Base-by-base conservation (phyloP, 176 grass and related monocot species). In the Juncus inflexus region DNA sequence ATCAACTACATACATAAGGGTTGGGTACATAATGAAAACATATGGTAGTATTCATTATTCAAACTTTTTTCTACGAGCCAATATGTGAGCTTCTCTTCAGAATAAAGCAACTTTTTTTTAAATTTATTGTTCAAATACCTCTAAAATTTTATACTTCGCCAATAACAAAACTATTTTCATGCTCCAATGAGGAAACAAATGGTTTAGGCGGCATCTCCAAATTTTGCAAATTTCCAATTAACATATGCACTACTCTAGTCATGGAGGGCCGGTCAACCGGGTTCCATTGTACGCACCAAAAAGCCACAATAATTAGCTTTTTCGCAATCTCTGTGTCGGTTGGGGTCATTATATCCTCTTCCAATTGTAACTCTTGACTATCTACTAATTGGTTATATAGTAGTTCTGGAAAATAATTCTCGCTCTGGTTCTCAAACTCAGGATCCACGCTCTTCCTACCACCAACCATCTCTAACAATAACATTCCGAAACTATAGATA, bases 211-310 rank as follows among this genome's bases (percentile, higher is more conserved):
- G 83, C 0, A 86, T 50, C 40, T 77, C 67, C 40, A 90, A 43
- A 36, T 62, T 77, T 40, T 80, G 67, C 41, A 80, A 50, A 41
- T 63, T 80, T 3, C 76, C 73, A 2, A 66, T 77, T 13, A 90
- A 6, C 87, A 90, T 90, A 42, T 90, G 76, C 12, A 90, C 67
- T 42, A 86, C 83, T 38, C 78, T 83, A n/a, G 79, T 71, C 79
- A 86, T 90, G 9, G 83, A 60, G 0, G 87, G 87, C 0, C 87
- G 14, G 3, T 80, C 67, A 12, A 50, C 66, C 0, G 83, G 87
- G 64, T 75, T 83, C 83, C 80, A 91, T 19, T 86, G 83, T 66
- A 91, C 83, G 5, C 87, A 91, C 83, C 86, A 81, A 12, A 89
- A 55, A 3, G 78, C 81, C 41, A 85, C 19, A 28, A 28, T 28